Evolutionary conservation across 805 yeast species (phyloP), one percentile per base, ranked within the genome.

Genomic region (Zygosaccharomyces gambellarensis): DNA sequence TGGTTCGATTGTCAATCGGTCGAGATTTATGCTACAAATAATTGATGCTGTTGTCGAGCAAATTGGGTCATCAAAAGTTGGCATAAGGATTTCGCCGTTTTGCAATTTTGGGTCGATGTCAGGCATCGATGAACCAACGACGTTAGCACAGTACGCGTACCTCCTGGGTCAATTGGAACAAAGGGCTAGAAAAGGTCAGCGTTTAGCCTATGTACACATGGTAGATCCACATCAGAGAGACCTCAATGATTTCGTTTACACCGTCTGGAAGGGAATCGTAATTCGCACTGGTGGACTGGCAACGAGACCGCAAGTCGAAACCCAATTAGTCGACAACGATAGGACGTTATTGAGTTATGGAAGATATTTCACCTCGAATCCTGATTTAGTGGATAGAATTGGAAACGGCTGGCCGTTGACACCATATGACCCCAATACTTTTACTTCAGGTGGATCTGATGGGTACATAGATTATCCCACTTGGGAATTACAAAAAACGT

Each of bases 351-450:
- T 76, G 19, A 64, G 58, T n/a, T 59, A 59, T 42, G 82, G 82
- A 11, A 71, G 82, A 48, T 65, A 62, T 47, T 78, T 71, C 59
- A 71, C 75, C 44, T 64, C 81, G 22, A 80, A 79, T 64, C 83
- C 84, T 1, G 84, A 80, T 53, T 59, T 80, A 36, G 74, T 71
- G 19, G 56, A 63, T 9, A 65, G 79, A 50, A 55, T 79, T 39
- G 60, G 67, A 51, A 60, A 72, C 22, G 71, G 71, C 19, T 45
- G 59, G 36, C 69, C 71, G 36, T 59, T 78, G 51, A 68, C 65
- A 47, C 53, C 60, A 25, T 80, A 78, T 59, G 71, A 77, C 55
- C 70, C 83, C 56, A 50, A 55, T 22, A 71, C 75, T 8, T 80
- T 80, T 61, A 80, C 78, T 58, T 52, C 57, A 10, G 23, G 36